A percentile compares a stretch with the other conserved stretches of the same genome.
Conservation (phyloP, 768 basidiomycete species). For the Hypsizygus marmoreus region DNA sequence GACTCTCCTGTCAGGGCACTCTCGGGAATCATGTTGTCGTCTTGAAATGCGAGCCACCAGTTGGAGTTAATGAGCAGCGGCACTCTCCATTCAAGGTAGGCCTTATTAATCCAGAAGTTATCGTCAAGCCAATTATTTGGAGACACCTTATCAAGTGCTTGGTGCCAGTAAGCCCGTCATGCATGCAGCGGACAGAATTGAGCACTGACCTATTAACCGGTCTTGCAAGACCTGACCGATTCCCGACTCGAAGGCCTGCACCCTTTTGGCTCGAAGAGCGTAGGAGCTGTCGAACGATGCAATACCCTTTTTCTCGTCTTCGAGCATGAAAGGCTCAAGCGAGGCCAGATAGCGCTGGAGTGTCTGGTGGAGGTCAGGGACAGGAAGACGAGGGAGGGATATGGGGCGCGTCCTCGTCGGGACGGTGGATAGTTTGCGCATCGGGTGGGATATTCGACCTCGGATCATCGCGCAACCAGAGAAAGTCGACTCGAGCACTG, state of each 20-base stretch:
- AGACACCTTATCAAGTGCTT: constrained; percentile 80
- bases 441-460: constrained; percentile 17
- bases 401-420: constrained; percentile 18
- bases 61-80: constrained; percentile 90
- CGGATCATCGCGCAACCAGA: constrained; percentile 16
- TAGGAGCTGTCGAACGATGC: constrained; percentile 52
- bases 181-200: no score
- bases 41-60: constrained; percentile 90
- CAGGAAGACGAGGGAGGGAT: constrained; percentile 67
- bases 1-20: constrained; percentile 37
- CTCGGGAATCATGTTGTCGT: constrained; percentile 67
- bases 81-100: constrained; percentile 86
- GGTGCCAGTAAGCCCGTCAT: no score
- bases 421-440: constrained; percentile 19
- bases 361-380: constrained; percentile 76
- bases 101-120: constrained; percentile 86
- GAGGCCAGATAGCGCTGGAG: constrained; percentile 79
- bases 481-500: background rate
- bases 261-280: constrained; percentile 57
- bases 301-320: constrained; percentile 66
- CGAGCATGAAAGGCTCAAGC: constrained; percentile 75
- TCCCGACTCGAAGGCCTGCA: constrained; percentile 69
- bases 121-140: constrained; percentile 95
- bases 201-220: constrained; percentile 63
- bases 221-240: constrained; percentile 72